phyloP scores from a whole-genome alignment of 192 early-diverging fungal genomes.

The Coemansia sp. region DNA sequence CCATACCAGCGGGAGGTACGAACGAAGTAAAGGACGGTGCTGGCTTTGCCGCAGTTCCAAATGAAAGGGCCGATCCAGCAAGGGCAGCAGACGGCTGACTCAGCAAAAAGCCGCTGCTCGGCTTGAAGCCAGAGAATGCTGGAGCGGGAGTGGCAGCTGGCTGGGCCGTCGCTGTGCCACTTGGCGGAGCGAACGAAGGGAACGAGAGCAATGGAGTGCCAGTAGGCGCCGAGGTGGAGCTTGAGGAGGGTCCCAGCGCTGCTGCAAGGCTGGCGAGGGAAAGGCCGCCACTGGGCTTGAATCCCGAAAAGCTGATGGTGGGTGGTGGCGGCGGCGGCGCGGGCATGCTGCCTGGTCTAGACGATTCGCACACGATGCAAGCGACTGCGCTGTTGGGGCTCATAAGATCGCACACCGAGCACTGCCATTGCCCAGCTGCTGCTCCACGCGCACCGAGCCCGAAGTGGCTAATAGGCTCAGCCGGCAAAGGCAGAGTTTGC shows the following conservation, averaged over 20 bases:
- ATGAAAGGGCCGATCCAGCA: background rate
- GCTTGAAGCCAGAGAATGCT: background rate
- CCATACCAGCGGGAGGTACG: background rate
- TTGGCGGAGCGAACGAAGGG: conserved; percentile 25
- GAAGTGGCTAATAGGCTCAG: background rate
- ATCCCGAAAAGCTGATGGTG: conserved; percentile 6
- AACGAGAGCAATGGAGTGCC: background rate
- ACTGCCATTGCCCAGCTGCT: background rate
- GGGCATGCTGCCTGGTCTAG: background rate
- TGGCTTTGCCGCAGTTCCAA: background rate
- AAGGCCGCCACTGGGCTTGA: conserved; percentile 21
- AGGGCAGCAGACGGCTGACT: background rate
- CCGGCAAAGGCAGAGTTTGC: background rate
- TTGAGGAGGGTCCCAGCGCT: background rate
- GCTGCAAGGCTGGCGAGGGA: conserved; percentile 2
- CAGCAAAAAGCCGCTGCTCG: background rate
- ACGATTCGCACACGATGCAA: background rate
- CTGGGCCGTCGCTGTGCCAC: conserved; percentile 3
- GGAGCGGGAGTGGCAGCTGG: background rate
- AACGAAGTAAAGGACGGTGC: background rate
- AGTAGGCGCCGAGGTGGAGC: background rate
- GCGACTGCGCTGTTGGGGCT: background rate
- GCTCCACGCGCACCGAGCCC: background rate
- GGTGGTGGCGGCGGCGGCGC: background rate
- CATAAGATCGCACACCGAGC: background rate